phyloP scores from a whole-genome alignment of 179 eudicot genomes.

The Actinidia arguta region DNA sequence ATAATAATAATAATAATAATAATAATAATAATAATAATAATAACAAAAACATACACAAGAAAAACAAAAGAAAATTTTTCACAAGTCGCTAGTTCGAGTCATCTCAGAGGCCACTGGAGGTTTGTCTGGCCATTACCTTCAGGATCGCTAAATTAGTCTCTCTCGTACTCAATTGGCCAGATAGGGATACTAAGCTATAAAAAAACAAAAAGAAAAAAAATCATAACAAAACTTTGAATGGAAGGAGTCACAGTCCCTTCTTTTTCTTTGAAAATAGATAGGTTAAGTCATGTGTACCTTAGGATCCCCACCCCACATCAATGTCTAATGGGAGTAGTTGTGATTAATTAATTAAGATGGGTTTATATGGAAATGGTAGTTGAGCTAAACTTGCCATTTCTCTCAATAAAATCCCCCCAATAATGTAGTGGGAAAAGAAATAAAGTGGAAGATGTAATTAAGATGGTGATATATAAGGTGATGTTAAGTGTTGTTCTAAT shows the following conservation, averaged over 20 bases:
- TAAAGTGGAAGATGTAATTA: neutral
- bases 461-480: neutral
- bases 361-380: constrained; percentile 1
- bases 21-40: no score
- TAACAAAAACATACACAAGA: no score
- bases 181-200: neutral
- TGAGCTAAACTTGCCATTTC: neutral
- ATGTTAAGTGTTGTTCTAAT: neutral
- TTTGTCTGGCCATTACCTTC: neutral
- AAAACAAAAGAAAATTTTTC: no score
- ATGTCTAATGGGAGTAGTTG: neutral
- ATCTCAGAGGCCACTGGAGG: no score
- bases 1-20: no score
- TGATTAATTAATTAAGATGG: neutral
- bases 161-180: neutral
- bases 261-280: neutral
- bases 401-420: neutral
- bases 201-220: neutral
- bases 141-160: neutral
- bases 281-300: neutral
- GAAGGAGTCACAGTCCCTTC: constrained; percentile 1
- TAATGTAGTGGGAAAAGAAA: neutral
- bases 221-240: neutral
- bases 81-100: no score
- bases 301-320: neutral